Evolutionary conservation across 1,284 basidiomycete species (phyloP), one percentile per base, ranked within the genome.

Genomic region (Cryptococcus sp.): DNA sequence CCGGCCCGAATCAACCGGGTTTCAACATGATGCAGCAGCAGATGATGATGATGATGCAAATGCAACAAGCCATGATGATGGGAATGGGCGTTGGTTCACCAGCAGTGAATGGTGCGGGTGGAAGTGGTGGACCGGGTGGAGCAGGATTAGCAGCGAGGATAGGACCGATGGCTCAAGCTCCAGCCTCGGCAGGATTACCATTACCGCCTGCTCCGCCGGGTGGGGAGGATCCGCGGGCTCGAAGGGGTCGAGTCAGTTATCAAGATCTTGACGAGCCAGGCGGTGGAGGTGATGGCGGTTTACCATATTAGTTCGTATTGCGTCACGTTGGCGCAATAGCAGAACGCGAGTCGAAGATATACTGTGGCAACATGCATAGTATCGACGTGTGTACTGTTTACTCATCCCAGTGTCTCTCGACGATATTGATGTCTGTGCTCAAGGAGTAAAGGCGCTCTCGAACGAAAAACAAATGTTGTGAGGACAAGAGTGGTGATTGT

Each of bases 21-120:
- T 65, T 68, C 55, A 68, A 66, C 61, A 61, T 72, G 64, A 74
- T 74, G 70, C 75, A 77, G 63, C 75, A 77, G 58, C 75, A 77
- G 59, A 75, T 75, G 73, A 71, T 77, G 70, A 77, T 77, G 75
- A 77, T 77, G 75, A 72, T 77, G 72, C 74, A 74, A 54, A 77
- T 77, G 75, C 73, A 73, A 54, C 69, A 71, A 43, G 66, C 70
- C 47, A 77, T 77, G 75, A 74, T 77, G 72, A 71, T 72, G 69
- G 69, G 63, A 41, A 50, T 46, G 54, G 54, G 20, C 49, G 41
- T 50, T 20, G 52, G 16, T 46, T 50, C 25, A 29, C 49, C 58
- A 23, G 25, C 29, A 23, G 53, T 39, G 43, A 34, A 34, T 13
- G 29, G 29, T 13, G 29, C 29, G 29, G 29, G 8, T 13, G 29